phyloP scores from a whole-genome alignment of 768 basidiomycete species.

The Tricholoma saponaceum region DNA sequence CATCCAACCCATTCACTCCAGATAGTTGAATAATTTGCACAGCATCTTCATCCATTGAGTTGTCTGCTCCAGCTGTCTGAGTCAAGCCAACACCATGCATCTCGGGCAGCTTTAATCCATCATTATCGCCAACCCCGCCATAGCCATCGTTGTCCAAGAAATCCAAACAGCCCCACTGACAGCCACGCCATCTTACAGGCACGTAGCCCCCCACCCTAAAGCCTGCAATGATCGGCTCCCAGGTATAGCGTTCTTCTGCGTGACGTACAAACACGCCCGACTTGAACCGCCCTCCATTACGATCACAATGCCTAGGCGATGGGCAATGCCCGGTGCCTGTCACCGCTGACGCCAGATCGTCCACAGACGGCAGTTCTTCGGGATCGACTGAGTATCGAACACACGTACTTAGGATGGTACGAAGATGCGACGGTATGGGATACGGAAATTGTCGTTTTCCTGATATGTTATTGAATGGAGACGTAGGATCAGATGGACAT shows the following conservation, averaged over 20 bases:
- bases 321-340: constrained; percentile 43
- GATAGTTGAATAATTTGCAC: constrained; percentile 6
- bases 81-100: neutral
- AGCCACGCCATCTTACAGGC: constrained; percentile 68
- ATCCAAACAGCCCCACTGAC: constrained; percentile 55
- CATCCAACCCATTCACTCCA: neutral
- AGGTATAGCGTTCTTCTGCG: constrained; percentile 60
- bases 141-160: constrained; percentile 40
- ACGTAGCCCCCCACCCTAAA: constrained; percentile 48
- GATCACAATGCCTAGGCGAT: constrained; percentile 38
- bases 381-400: constrained; percentile 33
- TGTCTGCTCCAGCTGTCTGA: neutral
- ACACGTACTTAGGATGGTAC: constrained; percentile 29
- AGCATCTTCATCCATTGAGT: neutral
- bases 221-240: constrained; percentile 55
- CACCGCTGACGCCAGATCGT: constrained; percentile 9
- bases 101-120: neutral
- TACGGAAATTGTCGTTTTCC: constrained; percentile 13
- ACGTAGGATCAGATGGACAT: constrained; percentile 1
- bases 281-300: constrained; percentile 5
- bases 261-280: constrained; percentile 46
- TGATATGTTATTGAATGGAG: neutral
- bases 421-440: constrained; percentile 26
- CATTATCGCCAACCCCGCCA: constrained; percentile 13
- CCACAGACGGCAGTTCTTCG: constrained; percentile 12